Percentiles rank a stretch among this genome's conserved stretches.
These are phyloP conservation scores for Xylariales sp. DNA, from an alignment of 2,329 filamentous ascomycete species.

Conservation along the genomic window DNA sequence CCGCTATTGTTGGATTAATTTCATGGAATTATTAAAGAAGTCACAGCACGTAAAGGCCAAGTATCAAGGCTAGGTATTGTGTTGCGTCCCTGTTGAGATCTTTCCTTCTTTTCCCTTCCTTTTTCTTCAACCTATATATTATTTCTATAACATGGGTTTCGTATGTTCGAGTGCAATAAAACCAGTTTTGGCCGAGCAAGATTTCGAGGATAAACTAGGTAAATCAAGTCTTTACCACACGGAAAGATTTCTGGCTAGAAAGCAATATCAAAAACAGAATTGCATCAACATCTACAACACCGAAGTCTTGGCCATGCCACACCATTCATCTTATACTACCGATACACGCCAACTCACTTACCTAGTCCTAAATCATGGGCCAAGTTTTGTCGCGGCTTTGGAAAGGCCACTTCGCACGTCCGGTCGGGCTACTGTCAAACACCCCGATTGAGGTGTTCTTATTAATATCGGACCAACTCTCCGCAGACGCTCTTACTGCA, in stretches of 20 bases:
- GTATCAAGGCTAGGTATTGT: too few species aligned
- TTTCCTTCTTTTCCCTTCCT: too few species aligned
- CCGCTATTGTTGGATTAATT: not conserved
- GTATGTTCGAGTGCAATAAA: too few species aligned
- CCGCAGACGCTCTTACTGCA: too few species aligned
- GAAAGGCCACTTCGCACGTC: too few species aligned
- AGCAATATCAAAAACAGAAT: not conserved
- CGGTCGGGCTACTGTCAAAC: too few species aligned
- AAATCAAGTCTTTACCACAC: not conserved
- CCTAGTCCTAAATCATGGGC: not conserved
- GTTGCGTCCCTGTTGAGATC: too few species aligned
- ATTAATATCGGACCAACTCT: too few species aligned
- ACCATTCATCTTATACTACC: slow-evolving; percentile 1
- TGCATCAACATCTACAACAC: not conserved
- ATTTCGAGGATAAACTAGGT: not conserved
- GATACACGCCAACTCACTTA: slow-evolving; percentile 3
- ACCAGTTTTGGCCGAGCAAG: not conserved
- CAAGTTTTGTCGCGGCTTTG: too few species aligned
- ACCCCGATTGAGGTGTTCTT: too few species aligned
- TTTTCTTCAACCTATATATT: too few species aligned
- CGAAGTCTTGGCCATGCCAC: not conserved
- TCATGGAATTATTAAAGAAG: not conserved
- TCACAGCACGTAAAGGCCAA: not conserved
- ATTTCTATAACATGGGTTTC: too few species aligned
- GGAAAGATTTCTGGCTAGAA: not conserved